Evolutionary conservation across 2,329 filamentous ascomycete species (phyloP).

Genomic region (Aureobasidium zeae): DNA sequence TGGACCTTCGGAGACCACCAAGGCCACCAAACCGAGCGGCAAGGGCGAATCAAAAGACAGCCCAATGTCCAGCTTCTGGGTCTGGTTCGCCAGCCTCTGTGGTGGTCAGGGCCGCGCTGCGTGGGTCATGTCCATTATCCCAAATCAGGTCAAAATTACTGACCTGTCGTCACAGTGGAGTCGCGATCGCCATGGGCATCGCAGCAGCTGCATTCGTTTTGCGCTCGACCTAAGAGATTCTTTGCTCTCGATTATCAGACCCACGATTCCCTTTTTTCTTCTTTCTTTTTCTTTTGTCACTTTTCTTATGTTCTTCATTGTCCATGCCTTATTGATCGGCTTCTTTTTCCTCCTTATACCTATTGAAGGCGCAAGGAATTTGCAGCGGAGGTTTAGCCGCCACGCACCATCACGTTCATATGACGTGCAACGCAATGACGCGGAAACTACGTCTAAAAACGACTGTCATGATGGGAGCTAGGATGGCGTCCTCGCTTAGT

Average conservation of each 20-base stretch:
- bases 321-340: slow-evolving; percentile 1
- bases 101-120: slow-evolving; percentile 4
- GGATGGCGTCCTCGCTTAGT: slow-evolving; percentile 1
- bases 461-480: slow-evolving; percentile 1
- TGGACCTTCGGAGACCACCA: neutral
- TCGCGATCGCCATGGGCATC: slow-evolving; percentile 12
- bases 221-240: neutral
- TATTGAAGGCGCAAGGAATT: slow-evolving; percentile 8
- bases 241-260: neutral
- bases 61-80: neutral
- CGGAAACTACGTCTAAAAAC: neutral
- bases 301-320: slow-evolving; percentile 4
- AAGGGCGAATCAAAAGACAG: neutral
- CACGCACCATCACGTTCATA: slow-evolving; percentile 3
- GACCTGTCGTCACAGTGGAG: slow-evolving; percentile 2
- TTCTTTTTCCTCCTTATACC: neutral
- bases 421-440: slow-evolving; percentile 6
- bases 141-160: neutral
- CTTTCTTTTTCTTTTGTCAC: slow-evolving; percentile 4
- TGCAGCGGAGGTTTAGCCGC: no score
- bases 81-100: slow-evolving; percentile 13
- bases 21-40: neutral
- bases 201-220: slow-evolving; percentile 11
- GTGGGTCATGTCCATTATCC: neutral
- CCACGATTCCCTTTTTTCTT: neutral